Evolutionary conservation across 345 rosid genomes (phyloP), one percentile per base, ranked within the genome.

Genomic region (Aquilaria sinensis): DNA sequence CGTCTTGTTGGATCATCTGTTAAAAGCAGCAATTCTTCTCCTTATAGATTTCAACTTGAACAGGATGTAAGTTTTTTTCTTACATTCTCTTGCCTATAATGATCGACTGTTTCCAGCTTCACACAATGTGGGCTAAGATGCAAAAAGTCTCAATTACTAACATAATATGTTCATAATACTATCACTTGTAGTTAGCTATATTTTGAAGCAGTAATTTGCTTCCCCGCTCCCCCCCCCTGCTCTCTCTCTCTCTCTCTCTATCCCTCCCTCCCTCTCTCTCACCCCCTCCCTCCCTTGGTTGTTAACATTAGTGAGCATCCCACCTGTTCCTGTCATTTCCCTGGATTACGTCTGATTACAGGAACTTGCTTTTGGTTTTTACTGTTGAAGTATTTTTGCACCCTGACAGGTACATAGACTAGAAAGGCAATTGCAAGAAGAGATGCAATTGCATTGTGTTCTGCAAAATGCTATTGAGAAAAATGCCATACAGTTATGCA

Each of bases 21-120:
- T 11, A 51, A 61, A 61, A 79, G 79, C 73, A 70, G 72, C 12
- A 65, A 53, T 58, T 62, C 74, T 57, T 77, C 67, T 75, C 87
- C 75, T 67, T 81, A 76, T 71, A 78, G 86, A 74, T 75, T 69
- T 66, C 96, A 88, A 73, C 96, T 91, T 53, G 89, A 91, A 62
- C 78, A 77, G 66, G 96, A 91, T 80, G 97, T 88, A 71, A 84
- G 91, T 65, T 69, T 23, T 23, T 23, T 23, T 23, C 23, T 23
- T 0, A 23, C 23, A 23, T 23, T 23, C 23, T 23, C 23, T 23
- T 23, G 23, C 23, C 49, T 43, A 41, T 34, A 58, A 56, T 61
- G 29, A 50, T 68, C 33, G 43, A 62, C 53, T 67, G 32, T 53
- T 33, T 47, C 12, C 61, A 52, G 54, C 37, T 31, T 66, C 66